Percentiles rank a stretch among this genome's conserved stretches.
Evolutionary conservation across 1,284 basidiomycete species (phyloP).

Genomic region (Leccinum subatratum): DNA sequence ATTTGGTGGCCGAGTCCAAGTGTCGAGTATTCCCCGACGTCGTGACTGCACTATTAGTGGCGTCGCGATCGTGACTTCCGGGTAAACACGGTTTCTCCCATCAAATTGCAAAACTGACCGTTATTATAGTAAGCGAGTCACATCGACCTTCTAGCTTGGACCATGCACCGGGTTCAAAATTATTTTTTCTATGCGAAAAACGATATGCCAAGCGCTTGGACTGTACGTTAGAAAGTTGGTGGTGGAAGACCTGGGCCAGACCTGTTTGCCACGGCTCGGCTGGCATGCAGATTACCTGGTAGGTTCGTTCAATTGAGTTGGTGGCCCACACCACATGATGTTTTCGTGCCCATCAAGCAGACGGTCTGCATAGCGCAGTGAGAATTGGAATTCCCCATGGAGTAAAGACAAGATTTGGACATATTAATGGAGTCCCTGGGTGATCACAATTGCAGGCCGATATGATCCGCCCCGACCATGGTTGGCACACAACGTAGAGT

Average conservation of each 20-base stretch:
- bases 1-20: constrained; percentile 8
- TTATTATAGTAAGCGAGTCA: neutral
- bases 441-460: neutral
- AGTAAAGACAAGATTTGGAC: neutral
- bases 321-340: neutral
- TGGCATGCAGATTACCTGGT: neutral
- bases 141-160: neutral
- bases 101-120: neutral
- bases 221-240: neutral
- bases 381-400: neutral
- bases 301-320: neutral
- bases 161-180: neutral
- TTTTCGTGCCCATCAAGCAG: neutral
- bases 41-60: neutral
- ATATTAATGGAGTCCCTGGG: neutral
- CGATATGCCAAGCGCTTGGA: neutral
- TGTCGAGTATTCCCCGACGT: neutral
- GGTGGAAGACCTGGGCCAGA: neutral
- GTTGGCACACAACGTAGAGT: neutral
- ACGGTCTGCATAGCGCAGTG: neutral
- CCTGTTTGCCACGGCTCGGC: neutral
- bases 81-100: neutral
- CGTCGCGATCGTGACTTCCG: neutral
- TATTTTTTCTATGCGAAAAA: neutral
- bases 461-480: constrained; percentile 14